Base-by-base conservation (phyloP, 345 rosid species). In the Gossypium rotundifolium region DNA sequence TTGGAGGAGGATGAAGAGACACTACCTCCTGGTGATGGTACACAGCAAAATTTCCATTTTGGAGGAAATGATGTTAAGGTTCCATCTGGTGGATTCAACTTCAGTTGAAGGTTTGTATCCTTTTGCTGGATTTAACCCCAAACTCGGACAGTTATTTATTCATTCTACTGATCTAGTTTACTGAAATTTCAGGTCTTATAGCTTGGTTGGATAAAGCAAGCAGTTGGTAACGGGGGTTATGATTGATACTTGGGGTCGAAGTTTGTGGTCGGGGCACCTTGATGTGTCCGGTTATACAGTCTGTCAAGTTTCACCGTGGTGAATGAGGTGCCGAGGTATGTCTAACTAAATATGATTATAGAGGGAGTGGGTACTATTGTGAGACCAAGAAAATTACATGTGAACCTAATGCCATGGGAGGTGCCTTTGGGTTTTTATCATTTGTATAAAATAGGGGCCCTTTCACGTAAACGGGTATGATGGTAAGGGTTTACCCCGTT, bases 21-120 rank as follows among this genome's bases (percentile, higher is more conserved):
- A 27, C 77, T 87, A 74, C 89, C 93, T 73, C 77, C 89, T 22
- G 91, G 82, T 54, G 93, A 88, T 69, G 83, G 77, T 61, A 54
- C 88, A 25, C 91, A 82, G 71, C 65, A 82, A 8, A 90, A 83
- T 18, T 91, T 89, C 83, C 87, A 84, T 69, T 91, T 89, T 54
- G 97, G 97, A 73, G 89, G 84, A 64, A 85, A 82, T 75, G 89
- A 80, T 64, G 68, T 84, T 65, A 65, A 85, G 1, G 86, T 84
- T 78, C 98, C 93, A 38, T 77, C 94, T 18, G 97, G 94, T 54
- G 97, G 98, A 79, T 93, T 91, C 85, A 89, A 81, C 76, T 89
- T 89, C 72, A 74, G 85, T 77, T 91, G 86, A 83, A 81, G 77
- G 82, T 73, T 18, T 61, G 55, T 55, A 23, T 48, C 1, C 17